Conservation (phyloP, 2,329 filamentous ascomycete species). For the Periconia digitata region DNA sequence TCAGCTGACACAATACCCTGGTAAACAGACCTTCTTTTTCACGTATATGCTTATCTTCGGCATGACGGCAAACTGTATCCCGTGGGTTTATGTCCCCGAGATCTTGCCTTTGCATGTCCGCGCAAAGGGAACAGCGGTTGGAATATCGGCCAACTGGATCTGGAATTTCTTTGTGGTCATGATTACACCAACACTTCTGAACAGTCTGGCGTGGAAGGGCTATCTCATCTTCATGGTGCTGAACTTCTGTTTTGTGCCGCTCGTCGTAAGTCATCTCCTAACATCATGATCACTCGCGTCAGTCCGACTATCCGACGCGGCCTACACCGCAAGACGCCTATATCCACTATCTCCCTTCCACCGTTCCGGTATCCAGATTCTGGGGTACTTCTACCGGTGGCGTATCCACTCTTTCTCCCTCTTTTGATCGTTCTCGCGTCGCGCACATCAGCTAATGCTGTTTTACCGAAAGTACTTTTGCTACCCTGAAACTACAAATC, state of each 20-base stretch:
- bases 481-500: slow-evolving; percentile 39
- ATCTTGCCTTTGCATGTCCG: slow-evolving; percentile 54
- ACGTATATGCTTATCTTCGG: slow-evolving; percentile 29
- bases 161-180: slow-evolving; percentile 55
- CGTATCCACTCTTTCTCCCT: not conserved
- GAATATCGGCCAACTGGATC: slow-evolving; percentile 54
- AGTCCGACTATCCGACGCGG: not conserved
- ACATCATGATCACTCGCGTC: too few relatives aligned
- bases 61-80: slow-evolving; percentile 37
- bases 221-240: slow-evolving; percentile 57
- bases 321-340: too few relatives aligned
- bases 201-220: slow-evolving; percentile 52
- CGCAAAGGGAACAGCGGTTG: slow-evolving; percentile 54
- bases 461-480: slow-evolving; percentile 43
- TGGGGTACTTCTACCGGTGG: not conserved
- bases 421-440: not conserved
- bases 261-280: slow-evolving; percentile 35
- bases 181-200: slow-evolving; percentile 55
- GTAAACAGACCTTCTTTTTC: slow-evolving; percentile 45
- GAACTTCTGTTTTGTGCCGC: slow-evolving; percentile 49
- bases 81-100: slow-evolving; percentile 55
- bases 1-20: not conserved
- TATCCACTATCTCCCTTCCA: not conserved
- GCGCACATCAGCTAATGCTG: slow-evolving; percentile 1
- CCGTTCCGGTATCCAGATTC: not conserved